Percentiles rank a stretch among this genome's conserved stretches.
Conservation (phyloP, 495 filamentous ascomycete species). For the Aspergillus ellipticus region DNA sequence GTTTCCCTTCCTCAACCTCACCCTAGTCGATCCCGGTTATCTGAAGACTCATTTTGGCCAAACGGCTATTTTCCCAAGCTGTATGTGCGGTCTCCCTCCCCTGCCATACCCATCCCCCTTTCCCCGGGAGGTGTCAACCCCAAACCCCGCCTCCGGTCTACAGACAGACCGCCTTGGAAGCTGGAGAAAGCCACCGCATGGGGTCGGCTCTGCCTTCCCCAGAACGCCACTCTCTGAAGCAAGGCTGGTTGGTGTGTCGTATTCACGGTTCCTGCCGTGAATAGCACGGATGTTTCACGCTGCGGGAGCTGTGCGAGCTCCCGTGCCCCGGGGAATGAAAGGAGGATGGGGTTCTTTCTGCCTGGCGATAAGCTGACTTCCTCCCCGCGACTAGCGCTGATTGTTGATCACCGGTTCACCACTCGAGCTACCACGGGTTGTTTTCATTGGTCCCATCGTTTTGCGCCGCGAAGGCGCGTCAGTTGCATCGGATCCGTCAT, state of each 20-base stretch:
- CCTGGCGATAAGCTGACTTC: slow-evolving; percentile 6
- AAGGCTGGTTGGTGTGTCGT: neutral
- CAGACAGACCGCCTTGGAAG: slow-evolving; percentile 12
- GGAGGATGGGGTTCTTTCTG: neutral
- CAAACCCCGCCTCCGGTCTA: neutral
- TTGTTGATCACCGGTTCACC: slow-evolving; percentile 1
- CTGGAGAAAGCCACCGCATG: slow-evolving; percentile 2
- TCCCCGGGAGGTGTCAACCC: neutral
- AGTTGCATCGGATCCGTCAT: slow-evolving; percentile 11
- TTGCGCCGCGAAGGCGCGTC: slow-evolving; percentile 8
- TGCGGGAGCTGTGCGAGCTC: neutral
- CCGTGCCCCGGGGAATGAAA: neutral
- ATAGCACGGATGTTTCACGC: neutral
- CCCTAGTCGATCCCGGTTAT: neutral
- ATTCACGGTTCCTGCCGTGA: neutral
- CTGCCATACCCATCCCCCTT: neutral
- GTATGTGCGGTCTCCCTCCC: neutral
- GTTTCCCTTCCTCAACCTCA: neutral
- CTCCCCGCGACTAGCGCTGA: slow-evolving; percentile 7
- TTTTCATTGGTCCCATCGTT: slow-evolving; percentile 14
- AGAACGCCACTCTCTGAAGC: neutral
- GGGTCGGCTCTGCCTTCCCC: neutral
- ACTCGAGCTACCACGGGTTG: slow-evolving; percentile 12
- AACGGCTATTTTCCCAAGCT: neutral
- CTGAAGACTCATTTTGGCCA: neutral